Percentiles rank a stretch among this genome's conserved stretches.
Conservation (phyloP, 192 early-diverging fungal species). For the Podochytrium sp. region DNA sequence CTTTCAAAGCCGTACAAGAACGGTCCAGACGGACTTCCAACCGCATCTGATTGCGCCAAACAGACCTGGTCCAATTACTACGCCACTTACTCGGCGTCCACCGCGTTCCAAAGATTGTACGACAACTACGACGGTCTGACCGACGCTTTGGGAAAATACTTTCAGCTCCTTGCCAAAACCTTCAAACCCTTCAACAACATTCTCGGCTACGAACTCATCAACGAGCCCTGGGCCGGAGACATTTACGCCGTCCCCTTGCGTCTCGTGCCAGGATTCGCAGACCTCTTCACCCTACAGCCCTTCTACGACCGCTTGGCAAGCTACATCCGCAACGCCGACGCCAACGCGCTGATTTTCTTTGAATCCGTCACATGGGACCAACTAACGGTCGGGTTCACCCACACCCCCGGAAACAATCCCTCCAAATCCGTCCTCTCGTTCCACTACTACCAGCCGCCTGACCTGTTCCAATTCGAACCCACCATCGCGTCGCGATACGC, state of each 20-base stretch:
- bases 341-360: constrained; percentile 57
- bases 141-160: constrained; percentile 61
- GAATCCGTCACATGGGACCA: constrained; percentile 54
- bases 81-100: background rate
- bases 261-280: constrained; percentile 47
- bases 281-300: constrained; percentile 49
- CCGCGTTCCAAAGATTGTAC: constrained; percentile 46
- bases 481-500: too few species aligned
- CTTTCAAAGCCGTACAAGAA: too few species aligned
- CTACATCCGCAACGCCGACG: constrained; percentile 54
- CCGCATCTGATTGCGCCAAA: background rate
- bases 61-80: background rate
- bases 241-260: constrained; percentile 43
- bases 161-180: constrained; percentile 54
- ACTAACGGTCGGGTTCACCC: constrained; percentile 19
- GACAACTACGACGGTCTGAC: constrained; percentile 57
- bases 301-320: constrained; percentile 54
- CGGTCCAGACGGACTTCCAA: too few species aligned
- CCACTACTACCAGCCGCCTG: constrained; percentile 37
- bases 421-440: constrained; percentile 20
- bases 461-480: too few species aligned
- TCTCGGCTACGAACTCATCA: constrained; percentile 68
- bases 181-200: constrained; percentile 53
- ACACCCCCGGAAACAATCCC: constrained; percentile 15
- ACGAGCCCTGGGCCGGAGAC: constrained; percentile 64